phyloP scores from a whole-genome alignment of 306 rosid genomes.

The Rosa lucieae region DNA sequence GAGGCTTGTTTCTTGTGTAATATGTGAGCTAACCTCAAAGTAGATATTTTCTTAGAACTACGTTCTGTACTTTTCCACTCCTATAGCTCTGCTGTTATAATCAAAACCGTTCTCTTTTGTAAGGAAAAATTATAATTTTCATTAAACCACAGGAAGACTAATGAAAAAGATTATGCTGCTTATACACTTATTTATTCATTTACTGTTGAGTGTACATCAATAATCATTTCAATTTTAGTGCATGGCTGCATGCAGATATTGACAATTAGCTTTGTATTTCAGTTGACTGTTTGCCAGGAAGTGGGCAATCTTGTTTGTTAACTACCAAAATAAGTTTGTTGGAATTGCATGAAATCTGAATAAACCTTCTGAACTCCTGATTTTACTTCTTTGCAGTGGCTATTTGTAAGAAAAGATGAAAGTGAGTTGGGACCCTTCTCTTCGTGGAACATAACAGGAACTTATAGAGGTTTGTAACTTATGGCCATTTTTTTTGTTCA shows the following conservation, averaged over 20 bases:
- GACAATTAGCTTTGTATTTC: not conserved
- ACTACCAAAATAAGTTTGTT: constrained; percentile 9
- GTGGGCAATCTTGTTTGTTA: not conserved
- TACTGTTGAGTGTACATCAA: not conserved
- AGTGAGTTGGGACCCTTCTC: constrained; percentile 85
- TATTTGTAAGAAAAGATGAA: constrained; percentile 75
- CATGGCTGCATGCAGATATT: constrained; percentile 1
- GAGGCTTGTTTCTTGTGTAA: not conserved
- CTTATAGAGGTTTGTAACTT: constrained; percentile 78
- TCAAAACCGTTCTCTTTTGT: not conserved
- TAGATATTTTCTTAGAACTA: not conserved
- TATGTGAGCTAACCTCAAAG: not conserved
- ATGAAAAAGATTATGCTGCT: not conserved
- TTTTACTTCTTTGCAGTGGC: constrained; percentile 71
- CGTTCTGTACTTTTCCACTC: not conserved
- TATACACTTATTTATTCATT: not conserved
- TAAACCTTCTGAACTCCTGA: constrained; percentile 26
- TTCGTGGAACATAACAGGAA: constrained; percentile 93
- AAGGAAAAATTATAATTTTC: not conserved
- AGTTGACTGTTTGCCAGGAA: not conserved
- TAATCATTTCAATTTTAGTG: constrained; percentile 4
- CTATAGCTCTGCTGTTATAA: not conserved
- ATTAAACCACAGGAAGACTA: not conserved
- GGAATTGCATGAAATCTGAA: constrained; percentile 21
- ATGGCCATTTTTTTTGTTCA: not conserved